Conservation (phyloP, 306 rosid species). For the Vicia villosa region DNA sequence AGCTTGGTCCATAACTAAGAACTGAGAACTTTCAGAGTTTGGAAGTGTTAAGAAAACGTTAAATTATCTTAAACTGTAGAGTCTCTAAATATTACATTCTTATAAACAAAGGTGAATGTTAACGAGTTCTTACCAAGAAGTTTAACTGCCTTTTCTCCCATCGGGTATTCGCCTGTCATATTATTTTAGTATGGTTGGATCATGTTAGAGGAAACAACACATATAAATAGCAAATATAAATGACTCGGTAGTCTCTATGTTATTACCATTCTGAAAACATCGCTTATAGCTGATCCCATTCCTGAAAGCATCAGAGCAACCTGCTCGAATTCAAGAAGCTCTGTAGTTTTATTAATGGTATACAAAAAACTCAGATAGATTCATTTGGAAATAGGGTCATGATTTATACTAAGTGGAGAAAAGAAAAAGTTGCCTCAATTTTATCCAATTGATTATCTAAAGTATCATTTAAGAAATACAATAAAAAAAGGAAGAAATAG, state of each 20-base stretch:
- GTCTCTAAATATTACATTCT: not conserved
- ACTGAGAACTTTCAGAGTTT: not conserved
- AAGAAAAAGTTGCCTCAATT: not conserved
- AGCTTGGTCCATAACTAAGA: not conserved
- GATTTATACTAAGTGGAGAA: not conserved
- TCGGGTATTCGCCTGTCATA: constrained; percentile 77
- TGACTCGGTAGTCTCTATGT: not conserved
- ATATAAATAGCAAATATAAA: not conserved
- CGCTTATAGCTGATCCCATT: constrained; percentile 72
- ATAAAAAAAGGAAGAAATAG: constrained; percentile 8
- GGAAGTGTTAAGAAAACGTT: not conserved
- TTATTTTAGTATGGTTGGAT: constrained; percentile 11
- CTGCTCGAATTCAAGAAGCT: constrained; percentile 49
- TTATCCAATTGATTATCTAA: constrained; percentile 16
- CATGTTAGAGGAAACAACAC: constrained; percentile 24
- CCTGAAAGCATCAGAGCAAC: constrained; percentile 94
- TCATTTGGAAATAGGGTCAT: not conserved
- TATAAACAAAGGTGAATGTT: not conserved
- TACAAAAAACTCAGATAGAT: not conserved
- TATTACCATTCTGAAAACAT: constrained; percentile 86
- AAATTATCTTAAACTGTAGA: too few species aligned
- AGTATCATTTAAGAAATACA: not conserved
- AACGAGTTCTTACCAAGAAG: constrained; percentile 66
- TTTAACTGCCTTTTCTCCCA: constrained; percentile 97
- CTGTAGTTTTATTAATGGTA: constrained; percentile 20